Conservation (phyloP, 805 yeast genomes). For the Diddensiella caesifluorescens region DNA sequence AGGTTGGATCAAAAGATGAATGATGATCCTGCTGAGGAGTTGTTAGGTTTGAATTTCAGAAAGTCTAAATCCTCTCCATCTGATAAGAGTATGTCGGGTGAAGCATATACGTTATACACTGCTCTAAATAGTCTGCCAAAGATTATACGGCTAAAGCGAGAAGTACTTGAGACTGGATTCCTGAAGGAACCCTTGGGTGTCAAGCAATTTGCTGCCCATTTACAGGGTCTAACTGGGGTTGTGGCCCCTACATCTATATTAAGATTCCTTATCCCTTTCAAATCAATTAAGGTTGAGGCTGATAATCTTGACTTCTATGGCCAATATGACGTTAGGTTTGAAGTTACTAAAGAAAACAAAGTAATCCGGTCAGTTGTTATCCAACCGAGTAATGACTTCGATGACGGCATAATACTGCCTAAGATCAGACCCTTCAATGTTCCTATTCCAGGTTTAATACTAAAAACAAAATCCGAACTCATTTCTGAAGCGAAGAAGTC, state of each 20-base stretch:
- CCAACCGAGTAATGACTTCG: slow-evolving; percentile 1
- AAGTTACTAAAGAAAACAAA: background rate
- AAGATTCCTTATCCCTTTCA: slow-evolving; percentile 12
- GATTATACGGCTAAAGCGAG: slow-evolving; percentile 4
- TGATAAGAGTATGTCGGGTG: too few species aligned
- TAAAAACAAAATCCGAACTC: too few species aligned
- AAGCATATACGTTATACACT: too few species aligned
- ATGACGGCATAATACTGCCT: background rate
- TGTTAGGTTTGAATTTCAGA: too few species aligned
- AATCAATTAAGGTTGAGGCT: slow-evolving; percentile 4
- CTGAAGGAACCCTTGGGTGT: slow-evolving; percentile 8
- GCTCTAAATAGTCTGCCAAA: slow-evolving; percentile 15
- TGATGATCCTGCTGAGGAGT: too few species aligned
- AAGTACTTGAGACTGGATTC: slow-evolving; percentile 13
- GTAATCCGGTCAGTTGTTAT: slow-evolving; percentile 3
- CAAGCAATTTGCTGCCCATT: slow-evolving; percentile 10
- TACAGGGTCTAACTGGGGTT: slow-evolving; percentile 14
- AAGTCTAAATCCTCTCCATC: too few species aligned
- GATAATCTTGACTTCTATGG: slow-evolving; percentile 11
- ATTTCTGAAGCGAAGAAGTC: too few species aligned
- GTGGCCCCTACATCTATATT: slow-evolving; percentile 9
- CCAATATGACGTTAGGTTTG: slow-evolving; percentile 3
- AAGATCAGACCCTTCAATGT: slow-evolving; percentile 12
- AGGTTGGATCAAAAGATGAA: too few species aligned
- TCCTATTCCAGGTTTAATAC: too few species aligned